These are phyloP conservation scores for Gossypioides kirkii DNA, from an alignment of 345 rosid genomes.

Conservation along the genomic window DNA sequence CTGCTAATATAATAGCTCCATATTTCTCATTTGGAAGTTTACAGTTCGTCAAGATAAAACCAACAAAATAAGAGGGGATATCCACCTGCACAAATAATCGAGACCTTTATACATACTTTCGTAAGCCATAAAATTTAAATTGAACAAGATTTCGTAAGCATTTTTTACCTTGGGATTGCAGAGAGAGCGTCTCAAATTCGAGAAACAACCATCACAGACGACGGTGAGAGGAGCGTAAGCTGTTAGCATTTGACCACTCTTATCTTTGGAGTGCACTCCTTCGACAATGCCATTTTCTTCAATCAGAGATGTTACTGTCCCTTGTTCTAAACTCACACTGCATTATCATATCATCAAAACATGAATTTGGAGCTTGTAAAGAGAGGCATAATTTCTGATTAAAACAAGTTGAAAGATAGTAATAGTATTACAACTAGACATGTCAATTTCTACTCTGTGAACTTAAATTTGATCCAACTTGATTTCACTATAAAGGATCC, in stretches of 20 bases:
- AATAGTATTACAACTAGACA: too few relatives aligned
- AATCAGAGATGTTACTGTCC: constrained; percentile 45
- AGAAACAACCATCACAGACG: constrained; percentile 45
- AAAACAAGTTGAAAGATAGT: too few relatives aligned
- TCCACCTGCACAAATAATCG: constrained; percentile 38
- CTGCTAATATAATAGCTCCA: constrained; percentile 45
- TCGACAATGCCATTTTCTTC: constrained; percentile 40
- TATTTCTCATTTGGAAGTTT: constrained; percentile 46
- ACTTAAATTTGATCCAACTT: too few relatives aligned
- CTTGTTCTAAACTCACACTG: constrained; percentile 61
- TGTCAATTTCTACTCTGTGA: too few relatives aligned
- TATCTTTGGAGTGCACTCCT: constrained; percentile 47
- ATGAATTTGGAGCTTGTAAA: neutral
- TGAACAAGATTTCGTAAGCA: neutral
- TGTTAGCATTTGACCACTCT: constrained; percentile 23
- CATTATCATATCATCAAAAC: neutral
- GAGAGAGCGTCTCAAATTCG: constrained; percentile 49
- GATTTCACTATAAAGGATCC: too few relatives aligned
- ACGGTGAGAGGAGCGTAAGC: constrained; percentile 52
- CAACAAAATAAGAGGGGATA: constrained; percentile 54
- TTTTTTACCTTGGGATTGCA: constrained; percentile 37
- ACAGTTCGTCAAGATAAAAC: constrained; percentile 57
- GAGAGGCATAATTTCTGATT: neutral
- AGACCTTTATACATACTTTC: too few relatives aligned
- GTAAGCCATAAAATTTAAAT: too few relatives aligned